These are phyloP conservation scores for Ophiostoma sp. DNA, from an alignment of 2,329 filamentous ascomycete species.

Conservation along the genomic window DNA sequence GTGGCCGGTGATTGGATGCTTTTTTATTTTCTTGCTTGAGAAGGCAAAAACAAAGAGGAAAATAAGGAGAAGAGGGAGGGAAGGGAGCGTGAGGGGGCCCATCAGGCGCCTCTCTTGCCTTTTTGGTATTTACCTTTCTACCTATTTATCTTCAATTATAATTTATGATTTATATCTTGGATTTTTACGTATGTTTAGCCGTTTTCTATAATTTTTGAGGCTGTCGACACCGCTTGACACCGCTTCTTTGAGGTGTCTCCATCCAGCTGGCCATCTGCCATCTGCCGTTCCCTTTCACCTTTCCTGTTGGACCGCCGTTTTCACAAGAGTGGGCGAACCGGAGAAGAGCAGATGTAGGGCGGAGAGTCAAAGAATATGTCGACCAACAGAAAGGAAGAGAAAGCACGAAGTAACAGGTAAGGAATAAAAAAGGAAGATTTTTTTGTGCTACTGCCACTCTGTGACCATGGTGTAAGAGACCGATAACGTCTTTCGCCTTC, in stretches of 20 bases:
- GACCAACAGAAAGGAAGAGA: background rate
- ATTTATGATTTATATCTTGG: background rate
- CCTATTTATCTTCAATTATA: background rate
- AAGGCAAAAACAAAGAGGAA: background rate
- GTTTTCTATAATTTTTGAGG: background rate
- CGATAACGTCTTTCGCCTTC: background rate
- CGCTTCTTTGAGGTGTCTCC: background rate
- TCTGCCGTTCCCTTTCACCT: background rate
- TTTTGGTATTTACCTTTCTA: background rate
- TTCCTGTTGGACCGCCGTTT: background rate
- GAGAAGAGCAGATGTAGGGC: background rate
- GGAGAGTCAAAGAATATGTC: conserved; percentile 4
- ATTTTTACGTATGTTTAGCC: background rate
- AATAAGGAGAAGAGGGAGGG: background rate
- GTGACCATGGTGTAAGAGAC: background rate
- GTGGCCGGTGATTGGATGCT: conserved; percentile 29
- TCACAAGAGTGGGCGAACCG: background rate
- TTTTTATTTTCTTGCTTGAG: background rate
- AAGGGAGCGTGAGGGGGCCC: background rate
- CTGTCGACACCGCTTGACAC: conserved; percentile 1
- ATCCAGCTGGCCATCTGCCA: background rate
- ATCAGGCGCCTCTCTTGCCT: background rate
- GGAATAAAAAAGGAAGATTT: background rate
- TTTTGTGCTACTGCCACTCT: background rate
- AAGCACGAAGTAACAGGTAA: background rate